Percentiles rank a stretch among this genome's conserved stretches.
Evolutionary conservation across 352 stramenopile genomes (phyloP).

Genomic region (Globisporangium heterothallicum): DNA sequence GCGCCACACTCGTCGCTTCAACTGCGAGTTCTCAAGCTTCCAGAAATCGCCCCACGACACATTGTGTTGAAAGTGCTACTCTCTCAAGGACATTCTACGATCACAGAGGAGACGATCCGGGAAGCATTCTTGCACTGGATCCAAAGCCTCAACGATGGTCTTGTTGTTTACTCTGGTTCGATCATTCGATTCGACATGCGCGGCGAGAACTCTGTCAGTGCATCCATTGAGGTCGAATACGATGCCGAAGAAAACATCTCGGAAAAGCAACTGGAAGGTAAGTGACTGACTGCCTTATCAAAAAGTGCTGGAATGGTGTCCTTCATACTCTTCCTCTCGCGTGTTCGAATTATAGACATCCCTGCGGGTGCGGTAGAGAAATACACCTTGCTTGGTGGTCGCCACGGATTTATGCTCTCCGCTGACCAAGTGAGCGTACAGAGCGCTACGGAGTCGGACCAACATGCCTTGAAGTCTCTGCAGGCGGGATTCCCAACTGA

Average conservation of each 20-base stretch:
- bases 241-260: conserved; percentile 35
- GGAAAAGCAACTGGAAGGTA: conserved; percentile 47
- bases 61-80: conserved; percentile 23
- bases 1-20: conserved; percentile 19
- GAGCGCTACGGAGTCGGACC: conserved; percentile 17
- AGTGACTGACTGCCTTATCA: too few relatives aligned
- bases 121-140: conserved; percentile 32
- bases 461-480: conserved; percentile 21
- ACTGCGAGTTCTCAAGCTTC: conserved; percentile 50
- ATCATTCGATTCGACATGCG: conserved; percentile 18
- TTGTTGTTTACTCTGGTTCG: conserved; percentile 28
- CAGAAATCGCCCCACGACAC: conserved; percentile 26
- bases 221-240: conserved; percentile 34
- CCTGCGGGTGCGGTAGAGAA: conserved; percentile 51
- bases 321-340: conserved; percentile 2
- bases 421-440: conserved; percentile 27
- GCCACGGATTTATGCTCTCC: conserved; percentile 23
- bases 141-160: conserved; percentile 7
- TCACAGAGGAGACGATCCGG: conserved; percentile 12
- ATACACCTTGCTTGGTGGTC: conserved; percentile 45
- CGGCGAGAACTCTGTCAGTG: conserved; percentile 17
- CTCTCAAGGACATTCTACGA: conserved; percentile 4
- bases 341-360: conserved; percentile 26
- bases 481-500: conserved; percentile 5
- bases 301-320: too few relatives aligned